phyloP scores from a whole-genome alignment of 495 filamentous ascomycete genomes.

The Apiosordaria backusii region DNA sequence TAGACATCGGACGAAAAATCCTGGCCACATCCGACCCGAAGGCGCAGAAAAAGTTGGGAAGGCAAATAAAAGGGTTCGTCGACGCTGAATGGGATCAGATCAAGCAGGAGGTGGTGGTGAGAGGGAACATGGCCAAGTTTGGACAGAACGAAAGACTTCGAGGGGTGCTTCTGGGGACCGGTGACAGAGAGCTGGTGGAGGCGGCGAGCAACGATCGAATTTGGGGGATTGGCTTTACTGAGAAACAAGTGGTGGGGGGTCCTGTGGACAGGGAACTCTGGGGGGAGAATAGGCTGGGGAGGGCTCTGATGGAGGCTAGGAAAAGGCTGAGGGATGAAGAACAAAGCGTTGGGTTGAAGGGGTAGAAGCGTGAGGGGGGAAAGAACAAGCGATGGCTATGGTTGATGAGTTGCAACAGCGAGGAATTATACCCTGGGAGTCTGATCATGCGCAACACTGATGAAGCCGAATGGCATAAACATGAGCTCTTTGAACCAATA shows the following conservation, averaged over 20 bases:
- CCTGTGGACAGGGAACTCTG: conserved; percentile 18
- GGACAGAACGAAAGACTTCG: conserved; percentile 31
- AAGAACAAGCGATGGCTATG: too few relatives aligned
- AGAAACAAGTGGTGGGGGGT: conserved; percentile 26
- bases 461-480: too few relatives aligned
- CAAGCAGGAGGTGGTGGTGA: conserved; percentile 31
- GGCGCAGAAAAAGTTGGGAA: conserved; percentile 32
- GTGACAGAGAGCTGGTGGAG: conserved; percentile 29
- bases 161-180: conserved; percentile 28
- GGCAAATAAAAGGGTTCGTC: conserved; percentile 27
- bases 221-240: conserved; percentile 38
- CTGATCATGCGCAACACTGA: too few relatives aligned
- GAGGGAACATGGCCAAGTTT: conserved; percentile 34
- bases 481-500: too few relatives aligned
- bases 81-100: conserved; percentile 27
- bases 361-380: too few relatives aligned
- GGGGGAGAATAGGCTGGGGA: conserved; percentile 33
- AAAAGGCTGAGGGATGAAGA: conserved; percentile 18
- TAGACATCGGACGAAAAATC: conserved; percentile 21
- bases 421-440: too few relatives aligned
- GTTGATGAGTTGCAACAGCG: too few relatives aligned
- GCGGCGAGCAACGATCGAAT: conserved; percentile 31
- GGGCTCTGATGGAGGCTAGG: conserved; percentile 32
- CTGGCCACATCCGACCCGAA: conserved; percentile 26
- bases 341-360: too few relatives aligned